Evolutionary conservation across 2,329 filamentous ascomycete genomes (phyloP), one percentile per base, ranked within the genome.

Genomic region (Drechslerella coelobrocha): DNA sequence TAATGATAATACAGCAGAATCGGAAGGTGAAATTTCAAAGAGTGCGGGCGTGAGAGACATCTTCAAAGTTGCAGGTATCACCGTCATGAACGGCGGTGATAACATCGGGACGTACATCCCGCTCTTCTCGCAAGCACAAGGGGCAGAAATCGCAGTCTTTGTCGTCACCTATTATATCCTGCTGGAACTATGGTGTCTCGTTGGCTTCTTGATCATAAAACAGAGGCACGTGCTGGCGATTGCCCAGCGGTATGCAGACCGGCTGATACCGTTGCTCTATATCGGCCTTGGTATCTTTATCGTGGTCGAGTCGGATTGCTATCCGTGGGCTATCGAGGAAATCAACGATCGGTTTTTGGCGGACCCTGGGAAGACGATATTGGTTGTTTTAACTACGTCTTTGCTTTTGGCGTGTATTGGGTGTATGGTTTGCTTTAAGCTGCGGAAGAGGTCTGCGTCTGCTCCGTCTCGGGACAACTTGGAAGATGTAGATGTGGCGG

Each of bases 61-160:
- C 1, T 31, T 77, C 26, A 78, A 77, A 51, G 78, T 79, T 17
- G 73, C 76, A 9, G 54, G 57, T 29, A 75, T 79, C 56, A 79
- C 77, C 3, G 39, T 79, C 17, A 78, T 79, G 74, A 78, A 78
- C 56, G 78, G 78, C 21, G 77, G 76, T 12, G 78, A 79, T 72
- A 79, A 79, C 39, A 78, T 79, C 51, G 75, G 78, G 37, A 78
- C 76, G 0, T 79, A 79, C 59, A 75, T 79, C 6, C 77, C 77
- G 7, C 73, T 78, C 1, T 78, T 79, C 54, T 77, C 78, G 2
- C 77, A 79, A 61, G 75, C 75, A 3, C 62, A 75, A 19, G 75
- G 76, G 1, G 73, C 75, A 10, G 77, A 78, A 34, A 77, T 79
- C 10, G 78, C 76, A 2, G 74, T 79, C 8, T 79, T 78, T 60